These are phyloP conservation scores for Aspergillus sp. DNA, from an alignment of 2,329 filamentous ascomycete species.

Conservation along the genomic window DNA sequence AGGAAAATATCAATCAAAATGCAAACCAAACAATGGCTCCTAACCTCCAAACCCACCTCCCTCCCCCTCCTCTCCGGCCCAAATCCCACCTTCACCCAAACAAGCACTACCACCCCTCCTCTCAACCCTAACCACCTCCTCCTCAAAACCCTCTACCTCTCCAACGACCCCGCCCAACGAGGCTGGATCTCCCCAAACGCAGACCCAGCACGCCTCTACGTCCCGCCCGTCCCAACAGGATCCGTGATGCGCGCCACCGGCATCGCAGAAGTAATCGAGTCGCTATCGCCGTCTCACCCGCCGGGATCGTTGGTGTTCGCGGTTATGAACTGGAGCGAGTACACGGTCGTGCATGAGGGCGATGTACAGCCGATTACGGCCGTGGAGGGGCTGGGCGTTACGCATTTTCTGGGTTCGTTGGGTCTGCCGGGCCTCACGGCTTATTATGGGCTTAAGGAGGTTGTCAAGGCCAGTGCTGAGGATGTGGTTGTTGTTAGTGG, in stretches of 20 bases:
- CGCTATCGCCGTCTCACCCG: conserved; percentile 21
- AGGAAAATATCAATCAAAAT: conserved; percentile 2
- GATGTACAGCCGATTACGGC: conserved; percentile 22
- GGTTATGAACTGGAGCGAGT: conserved; percentile 37
- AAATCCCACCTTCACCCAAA: conserved; percentile 8
- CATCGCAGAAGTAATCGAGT: conserved; percentile 35
- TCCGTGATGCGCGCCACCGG: conserved; percentile 33
- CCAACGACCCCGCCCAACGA: conserved; percentile 52
- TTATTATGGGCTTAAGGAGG: conserved; percentile 42
- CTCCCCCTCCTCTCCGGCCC: conserved; percentile 23
- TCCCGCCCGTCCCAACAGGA: conserved; percentile 39
- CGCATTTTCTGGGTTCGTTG: conserved; percentile 41
- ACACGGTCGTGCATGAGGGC: conserved; percentile 32
- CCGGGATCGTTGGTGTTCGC: conserved; percentile 32
- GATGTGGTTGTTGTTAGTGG: conserved; percentile 44
- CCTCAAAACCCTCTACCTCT: conserved; percentile 43
- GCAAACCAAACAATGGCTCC: conserved; percentile 39
- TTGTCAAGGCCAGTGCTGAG: conserved; percentile 32
- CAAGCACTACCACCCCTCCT: conserved; percentile 23
- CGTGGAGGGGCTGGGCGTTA: conserved; percentile 32
- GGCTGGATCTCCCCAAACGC: conserved; percentile 43
- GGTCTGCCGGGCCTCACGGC: conserved; percentile 39
- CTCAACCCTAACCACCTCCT: conserved; percentile 40
- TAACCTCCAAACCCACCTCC: conserved; percentile 35
- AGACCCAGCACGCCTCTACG: conserved; percentile 43